Percentiles rank a stretch among this genome's conserved stretches.
phyloP scores from a whole-genome alignment of 140 eudicot genomes.

The Erigeron philadelphicus region DNA sequence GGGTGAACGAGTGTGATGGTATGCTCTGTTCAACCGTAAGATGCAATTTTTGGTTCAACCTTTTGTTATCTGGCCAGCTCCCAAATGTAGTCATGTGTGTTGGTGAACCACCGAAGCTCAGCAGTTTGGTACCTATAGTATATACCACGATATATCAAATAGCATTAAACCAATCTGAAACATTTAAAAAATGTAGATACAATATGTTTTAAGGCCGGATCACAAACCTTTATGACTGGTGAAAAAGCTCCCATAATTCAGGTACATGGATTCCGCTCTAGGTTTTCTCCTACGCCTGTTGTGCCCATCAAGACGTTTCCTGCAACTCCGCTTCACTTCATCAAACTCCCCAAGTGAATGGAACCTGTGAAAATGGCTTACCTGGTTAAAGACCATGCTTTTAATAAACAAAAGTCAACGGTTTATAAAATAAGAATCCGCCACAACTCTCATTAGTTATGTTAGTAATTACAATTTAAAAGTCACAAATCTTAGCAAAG shows the following conservation, averaged over 20 bases:
- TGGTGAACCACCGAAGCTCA: slow-evolving; percentile 36
- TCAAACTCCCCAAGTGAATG: slow-evolving; percentile 54
- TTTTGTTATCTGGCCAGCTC: slow-evolving; percentile 24
- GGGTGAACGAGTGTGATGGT: slow-evolving; percentile 15
- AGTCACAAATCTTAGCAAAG: no score
- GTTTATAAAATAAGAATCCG: no score
- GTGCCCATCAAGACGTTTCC: slow-evolving; percentile 63
- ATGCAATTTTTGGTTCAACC: slow-evolving; percentile 23
- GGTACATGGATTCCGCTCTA: slow-evolving; percentile 36
- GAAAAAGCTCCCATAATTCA: slow-evolving; percentile 32
- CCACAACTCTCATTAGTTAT: no score
- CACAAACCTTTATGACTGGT: slow-evolving; percentile 35
- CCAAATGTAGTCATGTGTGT: slow-evolving; percentile 24
- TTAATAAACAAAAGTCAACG: no score
- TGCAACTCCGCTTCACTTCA: slow-evolving; percentile 51
- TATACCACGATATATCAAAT: neutral
- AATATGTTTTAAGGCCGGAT: neutral
- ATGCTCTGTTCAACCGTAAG: slow-evolving; percentile 21
- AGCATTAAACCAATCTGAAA: neutral
- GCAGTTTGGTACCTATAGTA: slow-evolving; percentile 31
- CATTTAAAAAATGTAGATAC: neutral
- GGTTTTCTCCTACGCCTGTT: slow-evolving; percentile 52
- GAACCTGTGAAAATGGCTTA: slow-evolving; percentile 31
- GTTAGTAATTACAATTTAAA: no score
- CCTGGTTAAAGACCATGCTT: neutral